Evolutionary conservation across 148 eudicot species (phyloP), one percentile per base, ranked within the genome.

Genomic region (Fagopyrum esculentum): DNA sequence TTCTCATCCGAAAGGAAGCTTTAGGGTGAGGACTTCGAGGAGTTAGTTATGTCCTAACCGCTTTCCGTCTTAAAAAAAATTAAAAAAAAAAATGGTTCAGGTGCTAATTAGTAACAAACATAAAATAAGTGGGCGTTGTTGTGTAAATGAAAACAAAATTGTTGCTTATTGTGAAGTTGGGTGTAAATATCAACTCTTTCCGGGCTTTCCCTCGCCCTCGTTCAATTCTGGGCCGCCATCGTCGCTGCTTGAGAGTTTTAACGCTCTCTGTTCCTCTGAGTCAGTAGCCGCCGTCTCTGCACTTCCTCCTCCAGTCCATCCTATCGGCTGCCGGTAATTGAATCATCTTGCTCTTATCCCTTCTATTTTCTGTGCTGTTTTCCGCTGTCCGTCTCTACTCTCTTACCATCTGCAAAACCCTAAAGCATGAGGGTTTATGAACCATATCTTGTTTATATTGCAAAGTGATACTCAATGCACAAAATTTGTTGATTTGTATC

Each of bases 191-290:
- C 40, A 35, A 35, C 40, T 35, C 40, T 35, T 35, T 35, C 40
- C 40, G 1, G 40, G 40, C 40, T 35, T 35, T 35, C 40, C 40
- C 40, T 35, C 40, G 40, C 40, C 40, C 40, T 35, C 40, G 40
- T 35, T 35, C 40, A 35, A 35, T 35, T 35, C 40, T 35, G 40
- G 40, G 64, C 64, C 64, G 64, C 64, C 64, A 59, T 22, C 64
- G 64, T 59, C 64, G 64, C 26, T 57, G 63, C 0, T 72, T 47
- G 30, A 10, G 79, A 81, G 71, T 16, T 71, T 35, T 71, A 22
- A 76, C 45, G 26, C 69, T 63, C 69, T 11, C 35, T 12, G 11
- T 49, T 49, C 40, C 40, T 49, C 52, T 2, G 52, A 49, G 52
- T 49, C 52, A 9, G 52, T 49, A 9, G 52, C 69, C 69, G 69